Conservation (phyloP, 2,329 filamentous ascomycete species). For the Fusarium solani-melongenae region DNA sequence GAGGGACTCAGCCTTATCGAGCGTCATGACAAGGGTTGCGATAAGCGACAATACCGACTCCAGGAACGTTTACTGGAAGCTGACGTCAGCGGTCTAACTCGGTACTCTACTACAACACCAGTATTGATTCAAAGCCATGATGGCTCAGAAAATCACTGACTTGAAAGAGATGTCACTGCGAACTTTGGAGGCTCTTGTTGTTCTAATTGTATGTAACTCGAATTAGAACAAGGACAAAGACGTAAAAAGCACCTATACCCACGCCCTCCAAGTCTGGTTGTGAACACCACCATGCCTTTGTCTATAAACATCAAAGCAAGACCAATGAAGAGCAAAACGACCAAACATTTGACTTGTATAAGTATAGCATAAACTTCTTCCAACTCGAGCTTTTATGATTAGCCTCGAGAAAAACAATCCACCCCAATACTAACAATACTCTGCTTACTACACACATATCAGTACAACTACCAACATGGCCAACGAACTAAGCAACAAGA, state of each 20-base stretch:
- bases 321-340: not conserved
- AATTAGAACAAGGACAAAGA: not conserved
- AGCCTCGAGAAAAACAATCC: not conserved
- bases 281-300: not conserved
- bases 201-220: too few relatives aligned
- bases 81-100: conserved; percentile 5
- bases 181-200: not conserved
- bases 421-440: not conserved
- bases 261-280: not conserved
- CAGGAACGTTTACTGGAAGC: conserved; percentile 1
- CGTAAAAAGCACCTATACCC: not conserved
- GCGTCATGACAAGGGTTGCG: conserved; percentile 4
- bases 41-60: conserved; percentile 7
- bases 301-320: not conserved
- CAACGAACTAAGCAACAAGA: not conserved
- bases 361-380: not conserved
- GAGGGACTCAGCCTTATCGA: conserved; percentile 15
- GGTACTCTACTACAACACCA: not conserved
- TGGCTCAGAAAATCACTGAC: not conserved
- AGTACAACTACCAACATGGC: not conserved
- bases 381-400: not conserved
- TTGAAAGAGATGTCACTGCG: not conserved
- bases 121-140: not conserved
- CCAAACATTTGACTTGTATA: not conserved
- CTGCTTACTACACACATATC: not conserved